Evolutionary conservation across 2,329 filamentous ascomycete genomes (phyloP), one percentile per base, ranked within the genome.

Genomic region (Endoconidiophora laricicola): DNA sequence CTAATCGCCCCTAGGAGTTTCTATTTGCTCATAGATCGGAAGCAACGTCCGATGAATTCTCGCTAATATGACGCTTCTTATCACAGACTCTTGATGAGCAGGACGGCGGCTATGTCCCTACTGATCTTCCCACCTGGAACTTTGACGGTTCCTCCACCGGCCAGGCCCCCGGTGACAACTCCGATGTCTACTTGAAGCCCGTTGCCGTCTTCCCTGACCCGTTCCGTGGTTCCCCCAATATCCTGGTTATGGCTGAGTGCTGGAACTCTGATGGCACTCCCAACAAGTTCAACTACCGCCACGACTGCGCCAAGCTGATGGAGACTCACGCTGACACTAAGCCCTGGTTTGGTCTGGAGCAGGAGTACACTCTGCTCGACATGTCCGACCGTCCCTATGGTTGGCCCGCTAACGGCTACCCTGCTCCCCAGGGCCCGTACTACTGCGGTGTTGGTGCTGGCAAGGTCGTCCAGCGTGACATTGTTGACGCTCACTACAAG

Each of bases 201-300:
- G 78, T 84, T 56, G 86, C 87, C 59, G 79, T 88, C 69, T 95
- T 78, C 78, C 83, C 86, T 59, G 87, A 94, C 57, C 90, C 90
- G 54, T 90, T 95, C 81, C 84, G 88, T 58, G 77, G 79, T 55
- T 79, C 79, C 54, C 84, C 87, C 69, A 95, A 95, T 76, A 83
- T 95, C 66, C 79, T 95, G 60, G 90, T 96, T 60, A 83, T 96
- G 62, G 78, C 81, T 64, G 90, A 95, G 74, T 94, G 86, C 69
- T 95, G 86, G 83, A 87, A 90, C 65, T 73, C 84, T 57, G 88
- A 95, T 68, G 88, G 87, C 63, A 86, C 80, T 56, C 91, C 91
- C 68, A 98, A 96, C 81, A 88, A 94, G 69, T 96, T 78, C 83
- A 98, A 98, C 83, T 85, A 82, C 81, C 86, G 91, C 59, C 83